These are phyloP conservation scores for Coemansia biformis DNA, from an alignment of 192 early-diverging fungal species.

Conservation along the genomic window DNA sequence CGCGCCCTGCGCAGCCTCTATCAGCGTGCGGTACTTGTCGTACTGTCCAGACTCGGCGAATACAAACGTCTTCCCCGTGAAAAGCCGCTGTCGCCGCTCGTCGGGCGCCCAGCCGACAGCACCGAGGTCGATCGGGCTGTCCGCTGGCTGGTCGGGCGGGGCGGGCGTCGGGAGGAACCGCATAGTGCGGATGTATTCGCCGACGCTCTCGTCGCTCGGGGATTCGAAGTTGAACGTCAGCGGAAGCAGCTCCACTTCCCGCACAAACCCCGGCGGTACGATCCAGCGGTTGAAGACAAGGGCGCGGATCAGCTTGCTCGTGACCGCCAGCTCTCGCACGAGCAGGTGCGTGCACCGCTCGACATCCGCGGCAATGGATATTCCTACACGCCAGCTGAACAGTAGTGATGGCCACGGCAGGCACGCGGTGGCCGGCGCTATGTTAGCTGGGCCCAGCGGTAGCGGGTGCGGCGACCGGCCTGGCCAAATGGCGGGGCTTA, in stretches of 20 bases:
- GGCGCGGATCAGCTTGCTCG: conserved; percentile 23
- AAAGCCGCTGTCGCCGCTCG: conserved; percentile 14
- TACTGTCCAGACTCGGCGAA: conserved; percentile 22
- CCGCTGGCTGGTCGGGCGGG: conserved; percentile 6
- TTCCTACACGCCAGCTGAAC: too few species aligned
- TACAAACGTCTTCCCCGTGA: conserved; percentile 11
- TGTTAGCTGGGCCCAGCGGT: too few species aligned
- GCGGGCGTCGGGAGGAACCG: conserved; percentile 11
- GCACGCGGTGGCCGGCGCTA: too few species aligned
- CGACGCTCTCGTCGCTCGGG: conserved; percentile 5
- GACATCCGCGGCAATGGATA: conserved; percentile 10
- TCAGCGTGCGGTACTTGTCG: conserved; percentile 11
- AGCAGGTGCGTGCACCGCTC: conserved; percentile 24
- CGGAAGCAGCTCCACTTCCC: conserved; percentile 3
- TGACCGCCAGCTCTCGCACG: conserved; percentile 23
- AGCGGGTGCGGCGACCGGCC: too few species aligned
- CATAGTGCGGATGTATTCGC: conserved; percentile 11
- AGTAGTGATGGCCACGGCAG: too few species aligned
- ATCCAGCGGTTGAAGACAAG: conserved; percentile 18
- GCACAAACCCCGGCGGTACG: conserved; percentile 13
- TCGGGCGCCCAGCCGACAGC: conserved; percentile 15
- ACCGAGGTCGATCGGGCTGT: conserved; percentile 23
- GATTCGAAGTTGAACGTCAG: conserved; percentile 1
- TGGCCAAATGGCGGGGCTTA: neutral
- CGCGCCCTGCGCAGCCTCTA: conserved; percentile 14